Percentiles rank a stretch among this genome's conserved stretches.
Evolutionary conservation across 192 early-diverging fungal genomes (phyloP).

Genomic region (Gamsiella multidivaricata): DNA sequence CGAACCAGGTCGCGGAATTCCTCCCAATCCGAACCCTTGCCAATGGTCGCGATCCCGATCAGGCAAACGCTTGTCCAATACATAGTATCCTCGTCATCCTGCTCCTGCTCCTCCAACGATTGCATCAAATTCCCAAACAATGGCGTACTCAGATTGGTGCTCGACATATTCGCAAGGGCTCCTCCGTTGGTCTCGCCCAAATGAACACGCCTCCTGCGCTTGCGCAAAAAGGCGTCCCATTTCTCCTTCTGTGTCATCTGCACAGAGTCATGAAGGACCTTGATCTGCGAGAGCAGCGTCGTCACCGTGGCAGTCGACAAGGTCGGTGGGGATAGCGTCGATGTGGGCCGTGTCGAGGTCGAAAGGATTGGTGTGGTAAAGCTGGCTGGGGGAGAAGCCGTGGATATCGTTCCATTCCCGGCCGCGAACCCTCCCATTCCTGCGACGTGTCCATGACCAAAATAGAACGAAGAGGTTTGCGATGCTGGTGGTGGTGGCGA

Average conservation of each 20-base stretch:
- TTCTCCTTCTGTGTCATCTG: slow-evolving; percentile 50
- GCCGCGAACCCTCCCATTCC: slow-evolving; percentile 2
- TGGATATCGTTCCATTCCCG: slow-evolving; percentile 9
- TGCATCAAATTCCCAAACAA: slow-evolving; percentile 42
- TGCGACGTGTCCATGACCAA: slow-evolving; percentile 11
- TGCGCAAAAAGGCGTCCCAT: slow-evolving; percentile 45
- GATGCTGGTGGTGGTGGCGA: slow-evolving; percentile 22
- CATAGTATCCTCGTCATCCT: slow-evolving; percentile 45
- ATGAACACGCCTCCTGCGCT: slow-evolving; percentile 40
- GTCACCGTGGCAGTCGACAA: slow-evolving; percentile 25
- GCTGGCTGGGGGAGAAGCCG: slow-evolving; percentile 13
- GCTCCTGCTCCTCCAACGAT: slow-evolving; percentile 25
- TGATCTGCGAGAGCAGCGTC: slow-evolving; percentile 46
- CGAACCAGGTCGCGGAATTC: slow-evolving; percentile 46
- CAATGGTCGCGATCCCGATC: slow-evolving; percentile 51
- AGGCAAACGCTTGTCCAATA: slow-evolving; percentile 53
- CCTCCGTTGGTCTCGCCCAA: slow-evolving; percentile 41
- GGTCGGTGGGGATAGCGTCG: slow-evolving; percentile 39
- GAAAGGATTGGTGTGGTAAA: slow-evolving; percentile 43
- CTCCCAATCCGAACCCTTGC: slow-evolving; percentile 50
- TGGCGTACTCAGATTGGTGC: slow-evolving; percentile 29
- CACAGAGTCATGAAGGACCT: slow-evolving; percentile 51
- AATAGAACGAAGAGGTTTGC: slow-evolving; percentile 13
- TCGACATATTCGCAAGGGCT: slow-evolving; percentile 26
- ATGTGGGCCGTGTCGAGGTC: slow-evolving; percentile 30